Conservation (phyloP, 2,329 filamentous ascomycete species). For the Sclerotinia trifoliorum region DNA sequence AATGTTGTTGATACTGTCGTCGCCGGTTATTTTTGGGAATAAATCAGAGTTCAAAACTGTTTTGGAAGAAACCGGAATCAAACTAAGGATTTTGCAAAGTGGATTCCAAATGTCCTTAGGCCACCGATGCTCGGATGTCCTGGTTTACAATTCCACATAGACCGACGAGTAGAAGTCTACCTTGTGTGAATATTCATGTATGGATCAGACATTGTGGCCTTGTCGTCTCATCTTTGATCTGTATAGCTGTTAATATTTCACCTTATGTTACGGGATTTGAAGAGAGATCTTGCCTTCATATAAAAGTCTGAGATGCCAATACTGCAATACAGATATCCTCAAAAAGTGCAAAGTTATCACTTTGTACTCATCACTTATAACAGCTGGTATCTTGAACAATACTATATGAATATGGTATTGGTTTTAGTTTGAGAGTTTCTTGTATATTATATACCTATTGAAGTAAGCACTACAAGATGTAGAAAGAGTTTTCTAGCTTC, state of each 20-base stretch:
- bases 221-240: neutral
- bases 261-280: neutral
- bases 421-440: too few relatives aligned
- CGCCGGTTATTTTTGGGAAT: neutral
- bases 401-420: neutral
- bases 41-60: neutral
- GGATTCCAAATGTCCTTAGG: conserved; percentile 3
- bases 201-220: neutral
- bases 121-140: neutral
- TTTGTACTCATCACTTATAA: neutral
- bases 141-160: neutral
- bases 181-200: neutral
- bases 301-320: neutral
- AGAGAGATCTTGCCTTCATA: neutral
- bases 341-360: neutral
- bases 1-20: neutral
- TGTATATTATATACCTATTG: neutral
- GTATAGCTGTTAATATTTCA: neutral
- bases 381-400: neutral
- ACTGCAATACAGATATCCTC: neutral
- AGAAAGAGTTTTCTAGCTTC: neutral
- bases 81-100: neutral
- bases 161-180: neutral
- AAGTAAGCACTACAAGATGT: neutral
- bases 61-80: neutral